A percentile compares a stretch with the other conserved stretches of the same genome.
phyloP scores from a whole-genome alignment of 805 yeast species.

The Maudiozyma bulderi region DNA sequence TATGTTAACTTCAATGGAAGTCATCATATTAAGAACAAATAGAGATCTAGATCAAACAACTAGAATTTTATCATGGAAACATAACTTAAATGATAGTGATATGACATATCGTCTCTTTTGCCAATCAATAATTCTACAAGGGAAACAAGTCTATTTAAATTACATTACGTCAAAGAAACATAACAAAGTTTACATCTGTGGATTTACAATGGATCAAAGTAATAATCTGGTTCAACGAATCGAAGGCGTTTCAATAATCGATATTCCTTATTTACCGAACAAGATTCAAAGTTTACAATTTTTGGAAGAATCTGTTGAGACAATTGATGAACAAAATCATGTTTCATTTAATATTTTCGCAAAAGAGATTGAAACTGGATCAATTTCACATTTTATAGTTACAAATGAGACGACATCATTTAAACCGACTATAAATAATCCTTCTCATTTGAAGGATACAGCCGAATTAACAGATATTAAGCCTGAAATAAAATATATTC shows the following conservation, averaged over 20 bases:
- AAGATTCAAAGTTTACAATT: conserved; percentile 8
- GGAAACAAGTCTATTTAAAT: conserved; percentile 6
- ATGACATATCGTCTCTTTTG: conserved; percentile 38
- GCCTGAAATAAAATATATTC: not conserved
- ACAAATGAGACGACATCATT: not conserved
- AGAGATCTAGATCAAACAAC: conserved; percentile 28
- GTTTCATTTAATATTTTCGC: conserved; percentile 2
- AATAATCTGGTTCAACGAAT: conserved; percentile 9
- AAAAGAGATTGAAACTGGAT: conserved; percentile 1
- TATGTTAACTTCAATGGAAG: conserved; percentile 56
- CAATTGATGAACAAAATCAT: not conserved
- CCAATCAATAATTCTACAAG: conserved; percentile 12
- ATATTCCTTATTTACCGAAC: conserved; percentile 6
- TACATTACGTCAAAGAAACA: conserved; percentile 16
- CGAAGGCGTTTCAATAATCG: conserved; percentile 10
- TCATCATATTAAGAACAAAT: conserved; percentile 40
- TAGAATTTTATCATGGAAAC: conserved; percentile 64
- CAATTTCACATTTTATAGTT: not conserved
- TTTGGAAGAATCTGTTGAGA: conserved; percentile 1
- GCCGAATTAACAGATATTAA: not conserved
- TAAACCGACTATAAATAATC: not conserved
- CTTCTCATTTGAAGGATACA: not conserved
- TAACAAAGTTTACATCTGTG: conserved; percentile 14
- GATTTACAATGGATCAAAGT: conserved; percentile 3
- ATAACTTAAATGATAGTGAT: conserved; percentile 47